Percentiles rank a stretch among this genome's conserved stretches.
Evolutionary conservation across 1,284 basidiomycete species (phyloP).

Genomic region (Cutaneotrichosporon sp.): DNA sequence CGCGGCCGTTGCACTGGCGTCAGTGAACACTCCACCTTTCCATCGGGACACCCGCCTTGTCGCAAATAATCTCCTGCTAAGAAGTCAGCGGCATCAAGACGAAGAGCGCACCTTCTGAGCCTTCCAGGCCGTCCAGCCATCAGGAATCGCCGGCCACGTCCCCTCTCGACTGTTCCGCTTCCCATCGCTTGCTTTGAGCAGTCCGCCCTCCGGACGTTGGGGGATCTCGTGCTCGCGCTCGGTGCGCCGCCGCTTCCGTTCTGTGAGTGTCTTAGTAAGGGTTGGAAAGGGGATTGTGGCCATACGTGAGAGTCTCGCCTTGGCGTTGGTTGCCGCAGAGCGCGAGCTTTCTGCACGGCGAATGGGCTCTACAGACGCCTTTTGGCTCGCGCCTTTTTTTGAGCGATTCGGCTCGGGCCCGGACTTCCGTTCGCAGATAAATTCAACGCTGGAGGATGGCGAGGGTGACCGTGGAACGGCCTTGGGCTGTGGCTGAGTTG

Average conservation of each 20-base stretch:
- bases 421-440: no score
- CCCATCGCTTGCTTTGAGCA: neutral
- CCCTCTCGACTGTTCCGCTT: neutral
- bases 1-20: neutral
- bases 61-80: slow-evolving; percentile 10
- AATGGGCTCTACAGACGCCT: no score
- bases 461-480: no score
- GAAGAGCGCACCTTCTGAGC: neutral
- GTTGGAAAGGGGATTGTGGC: no score
- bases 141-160: neutral
- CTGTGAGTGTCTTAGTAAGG: no score
- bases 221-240: neutral
- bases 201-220: neutral
- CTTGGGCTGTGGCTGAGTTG: no score
- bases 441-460: no score
- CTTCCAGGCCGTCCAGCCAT: neutral
- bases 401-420: no score
- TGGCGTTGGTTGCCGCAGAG: no score
- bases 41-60: neutral
- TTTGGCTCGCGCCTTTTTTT: no score
- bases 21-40: neutral
- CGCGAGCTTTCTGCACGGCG: no score
- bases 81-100: neutral
- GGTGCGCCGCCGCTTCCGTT: neutral
- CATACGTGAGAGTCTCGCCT: no score